phyloP scores from a whole-genome alignment of 495 filamentous ascomycete species.

The Daldinia concentrica region DNA sequence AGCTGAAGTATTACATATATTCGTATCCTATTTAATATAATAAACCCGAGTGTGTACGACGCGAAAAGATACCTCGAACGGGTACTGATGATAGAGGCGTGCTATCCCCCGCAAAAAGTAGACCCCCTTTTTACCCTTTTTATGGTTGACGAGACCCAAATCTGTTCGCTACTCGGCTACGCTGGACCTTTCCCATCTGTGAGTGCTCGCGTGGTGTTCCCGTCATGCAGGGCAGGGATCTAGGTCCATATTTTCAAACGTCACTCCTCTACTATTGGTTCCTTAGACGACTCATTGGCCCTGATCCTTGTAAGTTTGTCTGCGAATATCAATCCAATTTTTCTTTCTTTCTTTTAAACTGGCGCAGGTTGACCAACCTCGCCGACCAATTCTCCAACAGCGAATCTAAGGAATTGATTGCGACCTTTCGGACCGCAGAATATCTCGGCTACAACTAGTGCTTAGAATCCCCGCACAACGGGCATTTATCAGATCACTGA shows the following conservation, averaged over 20 bases:
- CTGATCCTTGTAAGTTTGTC: slow-evolving; percentile 37
- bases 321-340: slow-evolving; percentile 42
- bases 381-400: slow-evolving; percentile 10
- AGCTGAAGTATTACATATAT: not conserved
- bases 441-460: not conserved
- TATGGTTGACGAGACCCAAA: slow-evolving; percentile 27
- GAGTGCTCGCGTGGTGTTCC: slow-evolving; percentile 37
- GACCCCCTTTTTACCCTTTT: slow-evolving; percentile 19
- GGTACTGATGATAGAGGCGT: not conserved
- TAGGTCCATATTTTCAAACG: slow-evolving; percentile 35
- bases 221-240: slow-evolving; percentile 35
- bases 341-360: slow-evolving; percentile 19
- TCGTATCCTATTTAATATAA: not conserved
- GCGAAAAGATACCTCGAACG: slow-evolving; percentile 5
- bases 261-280: slow-evolving; percentile 40
- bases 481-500: slow-evolving; percentile 6
- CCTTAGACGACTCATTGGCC: slow-evolving; percentile 33
- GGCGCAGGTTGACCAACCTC: slow-evolving; percentile 17
- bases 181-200: slow-evolving; percentile 15
- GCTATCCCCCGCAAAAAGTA: slow-evolving; percentile 34
- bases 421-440: not conserved
- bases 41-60: slow-evolving; percentile 15
- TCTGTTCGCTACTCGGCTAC: slow-evolving; percentile 35
- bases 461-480: not conserved
- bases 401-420: not conserved